Evolutionary conservation across 257 asterid genomes (phyloP).

Genomic region (Cruciata laevipes): DNA sequence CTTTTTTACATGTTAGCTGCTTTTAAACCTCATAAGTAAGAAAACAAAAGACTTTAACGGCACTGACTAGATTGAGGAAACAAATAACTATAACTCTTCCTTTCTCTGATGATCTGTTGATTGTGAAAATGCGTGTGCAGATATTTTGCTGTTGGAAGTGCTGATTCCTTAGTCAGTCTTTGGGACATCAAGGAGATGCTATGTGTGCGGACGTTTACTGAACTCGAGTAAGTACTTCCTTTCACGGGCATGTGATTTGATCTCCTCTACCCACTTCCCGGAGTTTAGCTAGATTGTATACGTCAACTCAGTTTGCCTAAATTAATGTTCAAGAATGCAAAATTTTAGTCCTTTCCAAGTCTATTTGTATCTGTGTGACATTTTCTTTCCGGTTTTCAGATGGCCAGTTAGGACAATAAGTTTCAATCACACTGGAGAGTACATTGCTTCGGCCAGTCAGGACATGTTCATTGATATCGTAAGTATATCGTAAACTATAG

Average conservation of each 20-base stretch:
- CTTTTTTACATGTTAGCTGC: neutral
- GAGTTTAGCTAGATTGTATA: neutral
- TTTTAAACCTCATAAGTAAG: neutral
- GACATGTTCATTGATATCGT: conserved; percentile 94
- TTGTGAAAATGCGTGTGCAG: conserved; percentile 28
- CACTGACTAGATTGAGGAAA: neutral
- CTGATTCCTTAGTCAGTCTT: conserved; percentile 92
- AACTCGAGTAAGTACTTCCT: conserved; percentile 68
- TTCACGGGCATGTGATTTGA: conserved; percentile 2
- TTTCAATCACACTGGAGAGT: conserved; percentile 90
- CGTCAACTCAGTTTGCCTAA: neutral
- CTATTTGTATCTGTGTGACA: neutral
- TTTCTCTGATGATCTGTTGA: conserved; percentile 6
- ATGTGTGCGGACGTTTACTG: conserved; percentile 84
- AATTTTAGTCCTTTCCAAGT: neutral
- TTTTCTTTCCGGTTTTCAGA: conserved; percentile 36
- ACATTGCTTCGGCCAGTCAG: conserved; percentile 93
- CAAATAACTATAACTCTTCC: neutral
- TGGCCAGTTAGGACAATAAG: conserved; percentile 99
- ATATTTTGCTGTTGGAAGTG: conserved; percentile 98
- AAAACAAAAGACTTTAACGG: neutral
- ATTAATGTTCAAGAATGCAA: neutral
- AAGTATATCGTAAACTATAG: conserved; percentile 25
- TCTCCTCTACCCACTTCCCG: neutral
- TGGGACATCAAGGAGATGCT: conserved; percentile 97